Percentiles rank a stretch among this genome's conserved stretches.
phyloP scores from a whole-genome alignment of 208 protist species.

The Crithidia expoeki region DNA sequence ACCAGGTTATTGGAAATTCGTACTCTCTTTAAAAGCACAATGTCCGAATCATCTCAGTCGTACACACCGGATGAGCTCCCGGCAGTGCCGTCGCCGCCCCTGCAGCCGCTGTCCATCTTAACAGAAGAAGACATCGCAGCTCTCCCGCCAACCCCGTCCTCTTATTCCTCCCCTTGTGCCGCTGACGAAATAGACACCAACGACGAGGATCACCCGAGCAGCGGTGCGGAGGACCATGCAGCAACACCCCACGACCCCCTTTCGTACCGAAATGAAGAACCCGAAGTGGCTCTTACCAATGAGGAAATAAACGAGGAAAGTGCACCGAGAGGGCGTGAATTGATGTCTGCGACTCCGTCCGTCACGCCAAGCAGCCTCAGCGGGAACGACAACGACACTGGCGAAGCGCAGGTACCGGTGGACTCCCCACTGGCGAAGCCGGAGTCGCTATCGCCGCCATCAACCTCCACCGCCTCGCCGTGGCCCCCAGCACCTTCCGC shows the following conservation, averaged over 20 bases:
- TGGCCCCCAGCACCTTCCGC: not conserved
- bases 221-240: not conserved
- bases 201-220: not conserved
- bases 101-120: slow-evolving; percentile 18
- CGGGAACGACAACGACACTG: not conserved
- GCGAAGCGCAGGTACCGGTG: slow-evolving; percentile 5
- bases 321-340: too few species aligned
- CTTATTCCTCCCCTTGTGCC: not conserved
- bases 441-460: slow-evolving; percentile 18
- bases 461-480: slow-evolving; percentile 12
- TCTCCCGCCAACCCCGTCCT: slow-evolving; percentile 12
- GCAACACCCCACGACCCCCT: not conserved
- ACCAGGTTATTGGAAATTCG: too few species aligned
- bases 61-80: not conserved
- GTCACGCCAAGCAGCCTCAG: not conserved
- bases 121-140: slow-evolving; percentile 21
- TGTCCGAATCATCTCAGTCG: not conserved
- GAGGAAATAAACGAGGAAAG: not conserved
- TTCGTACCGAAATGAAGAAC: not conserved
- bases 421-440: slow-evolving; percentile 25
- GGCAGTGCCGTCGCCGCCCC: not conserved
- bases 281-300: not conserved
- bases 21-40: not conserved
- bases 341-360: not conserved
- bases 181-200: not conserved